Evolutionary conservation across 176 grass and related monocot species (phyloP), one percentile per base, ranked within the genome.

Genomic region (Puya raimondii): DNA sequence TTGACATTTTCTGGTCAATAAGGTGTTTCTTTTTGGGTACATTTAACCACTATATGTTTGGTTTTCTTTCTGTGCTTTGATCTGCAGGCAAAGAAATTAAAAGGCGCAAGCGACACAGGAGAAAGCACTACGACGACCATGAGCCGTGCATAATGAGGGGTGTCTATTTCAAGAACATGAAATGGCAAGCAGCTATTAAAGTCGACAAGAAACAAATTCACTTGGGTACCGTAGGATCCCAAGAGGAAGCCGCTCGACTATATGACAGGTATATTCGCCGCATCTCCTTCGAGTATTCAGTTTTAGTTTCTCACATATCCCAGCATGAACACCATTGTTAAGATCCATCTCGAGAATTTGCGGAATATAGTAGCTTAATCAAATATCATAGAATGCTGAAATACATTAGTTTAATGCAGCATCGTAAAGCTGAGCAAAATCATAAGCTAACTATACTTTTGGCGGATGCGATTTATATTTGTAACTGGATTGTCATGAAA

Each of bases 151-250:
- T 78, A 63, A 99, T 99, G 94, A 88, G 89, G 76, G 94, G 94
- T 0, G 94, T 99, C 2, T 99, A 99, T 82, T 99, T 90, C 72
- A 99, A 99, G 76, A 99, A 99, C 53, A 93, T 93, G 89, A 99
- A 99, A 90, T 99, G 94, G 94, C 94, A 99, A 76, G 94, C 94
- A 63, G 94, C 94, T 73, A 99, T 99, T 74, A 99, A 99, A 82
- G 94, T 99, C 65, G 94, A 93, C 74, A 99, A 93, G 82, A 99
- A 93, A 72, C 94, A 99, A 85, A 99, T 99, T 61, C 94, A 99
- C 74, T 84, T 99, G 74, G 94, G 94, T 25, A 99, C 94, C 33
- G 94, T 99, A 76, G 89, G 71, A 59, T 90, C 94, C 70, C 89
- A 99, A 70, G 89, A 90, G 10, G 94, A 99, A 88, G 94, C 94